Conservation (phyloP, 495 filamentous ascomycete species). For the Aspergillus heteromorphus region DNA sequence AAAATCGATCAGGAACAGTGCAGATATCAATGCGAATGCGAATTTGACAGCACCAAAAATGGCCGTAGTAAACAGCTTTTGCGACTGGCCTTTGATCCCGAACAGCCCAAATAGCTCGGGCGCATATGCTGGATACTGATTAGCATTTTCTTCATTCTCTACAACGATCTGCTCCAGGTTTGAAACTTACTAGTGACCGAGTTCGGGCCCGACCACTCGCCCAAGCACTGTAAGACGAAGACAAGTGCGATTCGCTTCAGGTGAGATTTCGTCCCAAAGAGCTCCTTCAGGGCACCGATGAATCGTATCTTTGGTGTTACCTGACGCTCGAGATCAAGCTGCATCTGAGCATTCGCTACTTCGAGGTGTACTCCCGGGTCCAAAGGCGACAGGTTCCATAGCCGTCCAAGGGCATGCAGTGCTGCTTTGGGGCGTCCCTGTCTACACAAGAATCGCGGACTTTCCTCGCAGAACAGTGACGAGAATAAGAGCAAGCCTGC, state of each 20-base stretch:
- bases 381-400: constrained; percentile 44
- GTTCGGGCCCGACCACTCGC: constrained; percentile 59
- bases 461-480: constrained; percentile 49
- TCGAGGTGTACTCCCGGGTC: constrained; percentile 47
- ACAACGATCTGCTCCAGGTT: too few species aligned
- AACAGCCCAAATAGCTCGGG: constrained; percentile 56
- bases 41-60: constrained; percentile 63
- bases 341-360: constrained; percentile 42
- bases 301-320: constrained; percentile 38
- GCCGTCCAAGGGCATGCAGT: constrained; percentile 37
- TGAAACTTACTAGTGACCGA: constrained; percentile 32
- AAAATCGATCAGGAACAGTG: constrained; percentile 59
- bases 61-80: constrained; percentile 55
- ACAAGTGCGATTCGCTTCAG: constrained; percentile 48
- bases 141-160: background rate
- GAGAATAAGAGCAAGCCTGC: constrained; percentile 48
- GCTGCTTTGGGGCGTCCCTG: constrained; percentile 28
- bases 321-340: constrained; percentile 45
- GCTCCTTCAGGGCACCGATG: constrained; percentile 42
- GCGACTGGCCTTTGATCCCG: constrained; percentile 51
- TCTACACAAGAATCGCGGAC: constrained; percentile 55
- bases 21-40: constrained; percentile 50
- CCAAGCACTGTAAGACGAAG: constrained; percentile 47
- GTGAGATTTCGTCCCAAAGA: constrained; percentile 47
- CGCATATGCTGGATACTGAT: constrained; percentile 46